Evolutionary conservation across 2,329 filamentous ascomycete species (phyloP).

Genomic region (Botrytis deweyae): DNA sequence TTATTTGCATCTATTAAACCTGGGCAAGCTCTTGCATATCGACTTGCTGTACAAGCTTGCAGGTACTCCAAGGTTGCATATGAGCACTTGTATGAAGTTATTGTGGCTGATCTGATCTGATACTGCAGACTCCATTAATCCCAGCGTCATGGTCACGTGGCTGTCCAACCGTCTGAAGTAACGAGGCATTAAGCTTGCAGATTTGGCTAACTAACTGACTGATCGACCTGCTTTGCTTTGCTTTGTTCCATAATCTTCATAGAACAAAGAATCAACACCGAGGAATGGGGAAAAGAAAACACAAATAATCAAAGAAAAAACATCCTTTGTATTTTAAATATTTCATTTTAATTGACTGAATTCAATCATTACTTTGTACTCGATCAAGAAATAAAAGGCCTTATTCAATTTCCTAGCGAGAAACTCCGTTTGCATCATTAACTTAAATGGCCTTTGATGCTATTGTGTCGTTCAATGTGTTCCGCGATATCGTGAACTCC

Average conservation of each 20-base stretch:
- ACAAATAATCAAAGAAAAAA: background rate
- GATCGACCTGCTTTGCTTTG: background rate
- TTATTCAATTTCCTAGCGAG: constrained; percentile 8
- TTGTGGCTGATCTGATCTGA: background rate
- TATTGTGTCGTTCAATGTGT: constrained; percentile 17
- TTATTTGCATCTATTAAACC: background rate
- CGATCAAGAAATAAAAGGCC: background rate
- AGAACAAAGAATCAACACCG: background rate
- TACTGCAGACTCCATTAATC: too few species aligned
- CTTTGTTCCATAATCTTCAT: constrained; percentile 1
- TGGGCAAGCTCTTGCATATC: background rate
- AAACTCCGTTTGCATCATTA: constrained; percentile 21
- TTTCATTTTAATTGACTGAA: background rate
- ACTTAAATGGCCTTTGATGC: constrained; percentile 20
- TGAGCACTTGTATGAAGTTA: background rate
- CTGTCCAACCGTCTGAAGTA: background rate
- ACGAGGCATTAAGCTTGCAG: constrained; percentile 5
- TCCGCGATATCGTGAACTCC: constrained; percentile 19
- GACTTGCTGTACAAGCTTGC: background rate
- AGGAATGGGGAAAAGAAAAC: background rate
- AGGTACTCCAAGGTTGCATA: background rate
- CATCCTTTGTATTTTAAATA: background rate
- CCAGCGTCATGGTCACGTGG: background rate
- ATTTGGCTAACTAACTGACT: background rate
- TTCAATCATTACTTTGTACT: constrained; percentile 16